Evolutionary conservation across 352 stramenopile genomes (phyloP), one percentile per base, ranked within the genome.

Genomic region (Plasmopara viticola): DNA sequence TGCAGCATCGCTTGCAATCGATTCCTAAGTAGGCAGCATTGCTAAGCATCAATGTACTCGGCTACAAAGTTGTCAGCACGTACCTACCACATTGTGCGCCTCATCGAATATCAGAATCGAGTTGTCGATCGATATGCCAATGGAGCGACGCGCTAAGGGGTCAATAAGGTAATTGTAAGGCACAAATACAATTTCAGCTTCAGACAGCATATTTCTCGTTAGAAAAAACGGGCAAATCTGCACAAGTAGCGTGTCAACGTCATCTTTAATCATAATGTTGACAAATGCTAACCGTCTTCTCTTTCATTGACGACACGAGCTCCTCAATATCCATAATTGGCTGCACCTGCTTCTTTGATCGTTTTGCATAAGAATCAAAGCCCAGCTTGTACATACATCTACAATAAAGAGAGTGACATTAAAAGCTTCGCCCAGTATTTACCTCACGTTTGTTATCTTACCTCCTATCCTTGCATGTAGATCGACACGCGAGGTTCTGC

Each of bases 161-260:
- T 99, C 96, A 68, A 99, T 97, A 0, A 99, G 74, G 68, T 99
- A 99, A 71, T 99, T 99, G 80, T 99, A 99, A 2, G 97, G 97
- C 51, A 99, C 89, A 51, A 99, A 95, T 25, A 99, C 70, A 52
- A 99, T 86, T 55, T 99, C 91, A 8, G 97, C 95, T 44, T 97
- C 74, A 3, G 89, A 71, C 6, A 97, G 60, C 49, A 96, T 90
- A 17, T 81, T 86, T 25, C 96, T 77, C 5, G 82, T 96, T 43
- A 98, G 70, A 65, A 98, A 99, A 68, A 99, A 99, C 2, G 97
- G 96, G 56, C 97, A 99, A 34, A 98, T 84, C 74, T 97, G 30
- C 9, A 45, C 37, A 51, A 4, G 8, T 43, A 46, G 48, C 15
- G 29, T 40, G 20, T 25, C 7, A 17, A 48, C 39, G 40, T 14